Percentiles rank a stretch among this genome's conserved stretches.
phyloP scores from a whole-genome alignment of 257 asterid genomes.

The Fraxinus cuspidata region DNA sequence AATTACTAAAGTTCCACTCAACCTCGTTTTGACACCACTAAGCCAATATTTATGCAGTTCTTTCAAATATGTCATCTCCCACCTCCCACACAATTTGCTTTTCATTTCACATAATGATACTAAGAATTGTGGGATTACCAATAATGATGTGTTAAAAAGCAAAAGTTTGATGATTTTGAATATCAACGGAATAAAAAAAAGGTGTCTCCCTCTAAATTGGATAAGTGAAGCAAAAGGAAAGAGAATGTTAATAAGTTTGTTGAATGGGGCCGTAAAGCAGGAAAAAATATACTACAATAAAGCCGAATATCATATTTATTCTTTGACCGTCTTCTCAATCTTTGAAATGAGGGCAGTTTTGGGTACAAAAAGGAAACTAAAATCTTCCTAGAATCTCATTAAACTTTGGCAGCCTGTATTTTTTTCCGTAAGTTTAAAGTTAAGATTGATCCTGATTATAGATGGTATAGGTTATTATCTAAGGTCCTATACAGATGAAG shows the following conservation, averaged over 20 bases:
- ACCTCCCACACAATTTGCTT: not conserved
- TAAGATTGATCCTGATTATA: too few relatives aligned
- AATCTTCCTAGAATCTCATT: slow-evolving; percentile 17
- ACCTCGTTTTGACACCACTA: too few relatives aligned
- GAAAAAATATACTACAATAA: slow-evolving; percentile 11
- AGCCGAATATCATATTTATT: slow-evolving; percentile 31
- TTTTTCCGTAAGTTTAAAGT: not conserved
- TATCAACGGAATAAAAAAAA: slow-evolving; percentile 15
- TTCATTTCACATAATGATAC: not conserved
- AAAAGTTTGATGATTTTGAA: slow-evolving; percentile 25
- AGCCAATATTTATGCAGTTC: too few relatives aligned
- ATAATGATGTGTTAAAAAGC: not conserved
- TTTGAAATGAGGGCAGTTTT: slow-evolving; percentile 20
- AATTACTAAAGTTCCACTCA: too few relatives aligned
- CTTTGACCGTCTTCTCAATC: slow-evolving; percentile 54
- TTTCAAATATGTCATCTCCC: too few relatives aligned
- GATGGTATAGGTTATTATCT: too few relatives aligned
- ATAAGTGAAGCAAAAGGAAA: slow-evolving; percentile 12
- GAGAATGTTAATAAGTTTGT: slow-evolving; percentile 10
- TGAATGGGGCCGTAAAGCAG: slow-evolving; percentile 43
- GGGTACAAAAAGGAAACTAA: not conserved
- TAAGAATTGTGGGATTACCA: slow-evolving; percentile 1
- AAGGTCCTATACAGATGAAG: too few relatives aligned
- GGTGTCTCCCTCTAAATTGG: slow-evolving; percentile 14
- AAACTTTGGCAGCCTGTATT: not conserved